Base-by-base conservation (phyloP, 2,329 filamentous ascomycete genomes). In the Cryphonectria carpinicola region DNA sequence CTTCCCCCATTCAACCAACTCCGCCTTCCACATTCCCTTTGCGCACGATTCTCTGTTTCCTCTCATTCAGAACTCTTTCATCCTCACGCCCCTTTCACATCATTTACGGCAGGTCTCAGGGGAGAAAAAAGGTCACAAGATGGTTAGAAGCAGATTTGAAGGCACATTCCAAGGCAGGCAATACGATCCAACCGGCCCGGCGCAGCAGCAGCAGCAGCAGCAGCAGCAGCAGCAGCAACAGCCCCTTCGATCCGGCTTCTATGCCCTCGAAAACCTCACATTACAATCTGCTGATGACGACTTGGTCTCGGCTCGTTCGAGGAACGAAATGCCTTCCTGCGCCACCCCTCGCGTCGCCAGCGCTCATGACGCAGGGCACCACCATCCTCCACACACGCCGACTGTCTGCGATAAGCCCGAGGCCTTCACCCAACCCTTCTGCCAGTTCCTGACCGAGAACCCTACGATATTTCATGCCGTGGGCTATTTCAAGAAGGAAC, bases 401-500 rank as follows among this genome's bases (percentile, higher is more conserved):
- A 37, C 61, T 14, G 10, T n/a, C 61, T 25, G 37, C 61, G 22
- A 80, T 74, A 82, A 83, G 67, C 87, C 89, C 5, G 89, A 90
- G 76, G 86, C 85, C 71, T 97, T 94, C 80, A 92, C 93, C 11
- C 86, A 94, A 81, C 93, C 94, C 0, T 98, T 97, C 80, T 91
- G 92, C 79, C 87, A 93, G 67, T 98, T 98, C 79, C 88, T 98
- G 83, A 92, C 90, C 61, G 87, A 92, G 73, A 97, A 98, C 78
- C 96, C 96, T 0, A 98, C 96, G 11, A 89, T 98, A 63, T 99
- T 97, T 80, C 96, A 99, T 78, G 90, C 93, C 1, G 94, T 98
- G 39, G 88, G 90, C 70, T 89, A 93, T 76, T 93, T 97, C 79
- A 90, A 91, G 76, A 84, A 86, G 70, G 90, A 94, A 77, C 87